phyloP scores from a whole-genome alignment of 257 asterid genomes.

The Mentha longifolia region DNA sequence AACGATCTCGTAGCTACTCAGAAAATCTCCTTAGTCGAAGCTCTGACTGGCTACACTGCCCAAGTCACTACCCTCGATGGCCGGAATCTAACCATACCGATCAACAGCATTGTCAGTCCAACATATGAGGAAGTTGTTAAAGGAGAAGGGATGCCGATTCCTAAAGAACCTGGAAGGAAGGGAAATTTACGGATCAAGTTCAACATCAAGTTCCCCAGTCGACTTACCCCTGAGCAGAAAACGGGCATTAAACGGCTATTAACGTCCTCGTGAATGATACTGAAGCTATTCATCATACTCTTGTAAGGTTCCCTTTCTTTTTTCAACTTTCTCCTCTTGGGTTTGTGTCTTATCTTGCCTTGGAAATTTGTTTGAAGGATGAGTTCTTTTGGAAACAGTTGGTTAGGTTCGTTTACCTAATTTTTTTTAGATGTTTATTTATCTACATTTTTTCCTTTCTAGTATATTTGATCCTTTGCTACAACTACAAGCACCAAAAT shows the following conservation, averaged over 20 bases:
- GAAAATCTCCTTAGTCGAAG: conserved; percentile 76
- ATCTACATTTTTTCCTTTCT: conserved; percentile 8
- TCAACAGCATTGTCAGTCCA: conserved; percentile 66
- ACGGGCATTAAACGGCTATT: conserved; percentile 71
- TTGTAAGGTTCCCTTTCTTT: conserved; percentile 38
- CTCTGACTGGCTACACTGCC: conserved; percentile 76
- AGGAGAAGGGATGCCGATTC: conserved; percentile 96
- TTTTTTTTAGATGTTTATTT: conserved; percentile 32
- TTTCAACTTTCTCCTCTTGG: not conserved
- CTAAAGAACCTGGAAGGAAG: conserved; percentile 80
- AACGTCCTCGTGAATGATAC: conserved; percentile 50
- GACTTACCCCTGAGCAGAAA: conserved; percentile 91
- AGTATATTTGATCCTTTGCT: conserved; percentile 23
- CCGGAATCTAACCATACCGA: conserved; percentile 61
- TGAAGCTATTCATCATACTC: conserved; percentile 31
- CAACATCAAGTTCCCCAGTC: conserved; percentile 76
- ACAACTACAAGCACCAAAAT: not conserved
- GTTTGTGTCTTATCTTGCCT: conserved; percentile 1
- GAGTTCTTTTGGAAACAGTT: conserved; percentile 17
- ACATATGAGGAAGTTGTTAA: conserved; percentile 75
- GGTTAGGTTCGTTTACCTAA: conserved; percentile 34
- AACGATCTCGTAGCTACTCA: conserved; percentile 76
- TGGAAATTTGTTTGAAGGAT: conserved; percentile 26
- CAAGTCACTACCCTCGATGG: conserved; percentile 82
- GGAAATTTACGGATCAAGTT: conserved; percentile 82